Base-by-base conservation (phyloP, 2,329 filamentous ascomycete species). In the Arthrobotrys sphaeroides region DNA sequence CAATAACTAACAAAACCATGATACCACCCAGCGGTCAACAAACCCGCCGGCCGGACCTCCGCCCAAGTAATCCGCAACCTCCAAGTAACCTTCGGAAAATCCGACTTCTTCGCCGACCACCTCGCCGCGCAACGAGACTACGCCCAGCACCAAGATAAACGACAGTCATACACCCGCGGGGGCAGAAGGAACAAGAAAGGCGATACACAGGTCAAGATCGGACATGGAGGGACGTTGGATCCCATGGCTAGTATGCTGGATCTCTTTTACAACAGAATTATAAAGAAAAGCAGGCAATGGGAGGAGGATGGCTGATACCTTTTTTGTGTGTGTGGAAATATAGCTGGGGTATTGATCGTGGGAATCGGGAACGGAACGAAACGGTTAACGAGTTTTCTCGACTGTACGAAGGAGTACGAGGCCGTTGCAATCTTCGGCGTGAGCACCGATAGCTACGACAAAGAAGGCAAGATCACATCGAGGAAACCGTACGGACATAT, bases 221-320 rank as follows among this genome's bases (percentile, higher is more conserved):
- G 95, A 33, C 95, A 99, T 84, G 95, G 95, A 75, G 95, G 95
- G 45, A 99, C 95, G 1, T 87, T 99, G 16, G 95, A 99, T 81
- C 95, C 95, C 24, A 87, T 97, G 80, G 95, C 95, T 6, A 97
- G 78, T 77, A 77, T 20, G 77, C 31, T 18, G 18, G 40, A 5
- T 33, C 28, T 33, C 28, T 33, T 33, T 33, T 33, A 5, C 10
- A 10, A 5, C 28, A 33, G 28, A 33, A 33, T 33, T 33, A 5
- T 5, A 33, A 33, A 10, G 28, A 10, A 10, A 10, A 10, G 28
- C 10, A 10, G 28, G 28, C 5, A 10, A 33, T 33, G 5, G 28
- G 28, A 33, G 28, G 10, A 43, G 12, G 9, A 18, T 43, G 3
- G 55, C 55, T 60, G n/a, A 60, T 43, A 38, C 16, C 1, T 42